These are phyloP conservation scores for Anastatica hierochuntica DNA, from an alignment of 345 rosid species.

Conservation along the genomic window DNA sequence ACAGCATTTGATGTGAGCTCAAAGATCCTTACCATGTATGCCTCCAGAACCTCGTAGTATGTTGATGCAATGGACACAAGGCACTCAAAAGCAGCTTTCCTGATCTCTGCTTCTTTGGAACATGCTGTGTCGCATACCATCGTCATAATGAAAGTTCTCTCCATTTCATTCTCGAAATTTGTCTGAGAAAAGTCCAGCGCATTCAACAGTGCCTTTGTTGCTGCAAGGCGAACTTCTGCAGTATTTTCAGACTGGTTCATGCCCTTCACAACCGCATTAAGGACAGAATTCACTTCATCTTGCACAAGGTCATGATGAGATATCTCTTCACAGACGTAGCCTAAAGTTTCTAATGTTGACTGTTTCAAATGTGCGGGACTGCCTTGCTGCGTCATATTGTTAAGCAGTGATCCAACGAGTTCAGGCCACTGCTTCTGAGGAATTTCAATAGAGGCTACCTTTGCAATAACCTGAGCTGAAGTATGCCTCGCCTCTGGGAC, in stretches of 20 bases:
- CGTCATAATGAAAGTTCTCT: conserved; percentile 86
- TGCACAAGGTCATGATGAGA: conserved; percentile 77
- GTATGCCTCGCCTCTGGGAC: conserved; percentile 75
- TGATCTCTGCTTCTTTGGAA: conserved; percentile 65
- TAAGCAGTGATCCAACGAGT: conserved; percentile 54
- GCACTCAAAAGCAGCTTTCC: conserved; percentile 94
- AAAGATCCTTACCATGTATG: conserved; percentile 76
- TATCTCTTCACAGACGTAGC: conserved; percentile 88
- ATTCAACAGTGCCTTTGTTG: conserved; percentile 69
- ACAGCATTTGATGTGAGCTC: conserved; percentile 84
- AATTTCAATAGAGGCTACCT: conserved; percentile 83
- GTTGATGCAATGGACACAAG: conserved; percentile 90
- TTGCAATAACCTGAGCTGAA: conserved; percentile 86
- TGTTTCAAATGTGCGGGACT: conserved; percentile 58
- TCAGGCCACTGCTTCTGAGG: conserved; percentile 95
- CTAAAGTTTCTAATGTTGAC: conserved; percentile 84
- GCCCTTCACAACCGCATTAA: conserved; percentile 96
- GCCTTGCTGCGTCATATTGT: conserved; percentile 64
- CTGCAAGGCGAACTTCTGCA: conserved; percentile 76
- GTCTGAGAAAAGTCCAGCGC: conserved; percentile 89
- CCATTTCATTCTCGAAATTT: conserved; percentile 92
- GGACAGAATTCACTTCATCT: conserved; percentile 84
- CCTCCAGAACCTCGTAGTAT: conserved; percentile 76
- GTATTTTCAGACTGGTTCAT: conserved; percentile 72
- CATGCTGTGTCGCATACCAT: conserved; percentile 82